phyloP scores from a whole-genome alignment of 2,329 filamentous ascomycete genomes.

The Fusarium napiforme region DNA sequence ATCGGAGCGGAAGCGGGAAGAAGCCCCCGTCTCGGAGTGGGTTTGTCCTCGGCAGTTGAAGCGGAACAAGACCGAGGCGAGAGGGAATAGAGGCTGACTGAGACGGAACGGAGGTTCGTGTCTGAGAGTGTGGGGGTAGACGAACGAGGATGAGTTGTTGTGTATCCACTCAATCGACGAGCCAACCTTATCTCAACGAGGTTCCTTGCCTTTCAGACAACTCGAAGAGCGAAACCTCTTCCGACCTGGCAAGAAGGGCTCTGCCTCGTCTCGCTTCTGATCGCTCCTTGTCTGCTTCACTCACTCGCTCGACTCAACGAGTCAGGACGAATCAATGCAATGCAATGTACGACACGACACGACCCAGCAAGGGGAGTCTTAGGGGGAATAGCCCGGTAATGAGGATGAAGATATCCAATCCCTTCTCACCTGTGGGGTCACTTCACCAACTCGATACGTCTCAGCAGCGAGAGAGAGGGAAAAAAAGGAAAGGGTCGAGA shows the following conservation, averaged over 20 bases:
- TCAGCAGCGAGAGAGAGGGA: neutral
- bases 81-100: conserved; percentile 12
- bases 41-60: conserved; percentile 23
- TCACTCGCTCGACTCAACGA: conserved; percentile 3
- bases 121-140: conserved; percentile 23
- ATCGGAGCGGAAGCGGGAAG: conserved; percentile 24
- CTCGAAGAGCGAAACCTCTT: neutral
- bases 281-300: neutral
- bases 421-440: conserved; percentile 5
- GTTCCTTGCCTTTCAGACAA: neutral
- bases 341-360: neutral
- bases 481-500: conserved; percentile 1
- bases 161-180: conserved; percentile 23
- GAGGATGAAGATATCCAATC: conserved; percentile 13
- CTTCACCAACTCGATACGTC: neutral
- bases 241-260: neutral
- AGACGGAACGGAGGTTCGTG: conserved; percentile 4
- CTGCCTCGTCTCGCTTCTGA: neutral
- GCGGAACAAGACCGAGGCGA: neutral
- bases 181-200: neutral
- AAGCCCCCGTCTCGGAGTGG: conserved; percentile 20
- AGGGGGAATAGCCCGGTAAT: neutral
- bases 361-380: neutral
- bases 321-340: conserved; percentile 4
- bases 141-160: conserved; percentile 17